phyloP scores from a whole-genome alignment of 306 rosid genomes.

The Pterocarpus santalinus region DNA sequence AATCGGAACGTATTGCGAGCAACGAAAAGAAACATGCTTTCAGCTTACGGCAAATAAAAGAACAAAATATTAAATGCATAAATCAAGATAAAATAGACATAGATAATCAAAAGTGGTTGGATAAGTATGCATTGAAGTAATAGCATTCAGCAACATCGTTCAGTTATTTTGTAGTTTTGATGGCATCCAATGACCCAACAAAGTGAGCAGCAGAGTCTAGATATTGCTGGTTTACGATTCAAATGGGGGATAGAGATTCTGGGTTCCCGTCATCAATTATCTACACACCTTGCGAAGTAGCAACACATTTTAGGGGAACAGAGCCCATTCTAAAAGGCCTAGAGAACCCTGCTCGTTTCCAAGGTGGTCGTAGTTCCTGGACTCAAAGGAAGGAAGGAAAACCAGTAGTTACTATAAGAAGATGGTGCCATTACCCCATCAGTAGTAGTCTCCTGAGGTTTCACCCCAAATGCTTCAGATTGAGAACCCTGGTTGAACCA shows the following conservation, averaged over 20 bases:
- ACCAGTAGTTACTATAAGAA: constrained; percentile 49
- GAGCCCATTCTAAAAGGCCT: not conserved
- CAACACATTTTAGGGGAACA: not conserved
- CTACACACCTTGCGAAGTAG: not conserved
- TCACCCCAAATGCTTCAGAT: constrained; percentile 46
- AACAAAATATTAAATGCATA: not conserved
- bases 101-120: not conserved
- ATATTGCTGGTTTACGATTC: too few relatives aligned
- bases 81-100: not conserved
- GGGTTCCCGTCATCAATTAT: not conserved
- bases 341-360: constrained; percentile 46
- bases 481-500: constrained; percentile 46
- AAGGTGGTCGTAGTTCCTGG: constrained; percentile 54
- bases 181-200: not conserved
- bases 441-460: not conserved
- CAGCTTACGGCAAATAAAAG: not conserved
- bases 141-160: not conserved
- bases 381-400: constrained; percentile 57
- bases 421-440: constrained; percentile 53
- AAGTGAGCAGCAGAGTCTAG: not conserved
- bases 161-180: not conserved
- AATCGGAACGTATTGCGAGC: too few relatives aligned
- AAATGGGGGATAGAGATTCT: too few relatives aligned
- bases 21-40: not conserved
- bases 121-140: not conserved